Percentiles rank a stretch among this genome's conserved stretches.
Conservation (phyloP, 2,329 filamentous ascomycete genomes). For the Dendrostoma leiphaemia region DNA sequence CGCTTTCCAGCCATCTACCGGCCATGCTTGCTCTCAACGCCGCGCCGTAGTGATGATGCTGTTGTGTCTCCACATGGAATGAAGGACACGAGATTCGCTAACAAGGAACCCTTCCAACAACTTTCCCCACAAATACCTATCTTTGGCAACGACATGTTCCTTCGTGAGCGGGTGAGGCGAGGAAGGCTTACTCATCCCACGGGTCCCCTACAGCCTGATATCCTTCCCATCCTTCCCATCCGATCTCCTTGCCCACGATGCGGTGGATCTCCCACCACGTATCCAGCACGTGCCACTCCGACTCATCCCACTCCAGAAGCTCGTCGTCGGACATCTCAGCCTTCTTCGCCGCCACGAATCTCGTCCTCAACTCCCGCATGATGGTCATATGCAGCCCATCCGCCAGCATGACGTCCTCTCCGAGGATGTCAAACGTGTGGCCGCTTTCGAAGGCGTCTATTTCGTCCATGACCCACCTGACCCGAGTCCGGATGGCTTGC, state of each 20-base stretch:
- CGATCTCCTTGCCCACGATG: slow-evolving; percentile 9
- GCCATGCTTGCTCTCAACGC: no score
- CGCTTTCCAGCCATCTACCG: no score
- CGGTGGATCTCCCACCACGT: slow-evolving; percentile 4
- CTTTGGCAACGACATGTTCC: no score
- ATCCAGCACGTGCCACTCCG: neutral
- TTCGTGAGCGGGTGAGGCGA: neutral
- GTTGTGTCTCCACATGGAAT: no score
- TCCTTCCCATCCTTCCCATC: slow-evolving; percentile 9
- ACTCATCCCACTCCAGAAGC: neutral
- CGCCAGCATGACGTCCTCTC: slow-evolving; percentile 4
- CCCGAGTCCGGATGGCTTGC: no score
- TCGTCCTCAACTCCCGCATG: slow-evolving; percentile 9
- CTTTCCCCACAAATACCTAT: no score
- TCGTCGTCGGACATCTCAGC: neutral
- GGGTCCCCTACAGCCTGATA: slow-evolving; percentile 3
- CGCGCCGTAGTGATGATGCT: no score
- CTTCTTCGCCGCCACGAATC: neutral
- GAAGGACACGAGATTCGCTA: no score
- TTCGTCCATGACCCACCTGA: no score
- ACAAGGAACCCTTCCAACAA: no score
- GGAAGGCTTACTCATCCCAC: neutral
- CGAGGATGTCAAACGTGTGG: neutral
- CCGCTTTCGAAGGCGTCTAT: no score
- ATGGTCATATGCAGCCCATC: slow-evolving; percentile 8